Evolutionary conservation across 176 grass and related monocot genomes (phyloP).

Genomic region (Saccharum spontaneum): DNA sequence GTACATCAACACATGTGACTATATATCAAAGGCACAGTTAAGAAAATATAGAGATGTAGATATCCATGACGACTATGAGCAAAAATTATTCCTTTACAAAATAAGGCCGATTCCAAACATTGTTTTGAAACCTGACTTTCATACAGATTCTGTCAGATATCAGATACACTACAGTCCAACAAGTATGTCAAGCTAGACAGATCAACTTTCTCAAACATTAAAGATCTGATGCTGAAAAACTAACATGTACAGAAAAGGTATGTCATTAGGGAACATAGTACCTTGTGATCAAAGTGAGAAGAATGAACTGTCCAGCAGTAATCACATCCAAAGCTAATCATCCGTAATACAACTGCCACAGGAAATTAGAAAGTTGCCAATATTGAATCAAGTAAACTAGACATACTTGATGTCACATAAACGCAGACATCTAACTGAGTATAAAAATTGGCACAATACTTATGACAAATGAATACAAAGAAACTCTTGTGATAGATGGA

Average conservation of each 20-base stretch:
- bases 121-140: background rate
- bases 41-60: background rate
- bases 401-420: background rate
- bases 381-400: conserved; percentile 19
- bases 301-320: conserved; percentile 65
- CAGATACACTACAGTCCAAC: background rate
- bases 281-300: conserved; percentile 81
- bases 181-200: background rate
- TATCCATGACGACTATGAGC: background rate
- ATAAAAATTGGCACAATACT: conserved; percentile 3
- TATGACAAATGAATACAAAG: background rate
- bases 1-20: background rate
- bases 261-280: conserved; percentile 25
- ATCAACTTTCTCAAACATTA: background rate
- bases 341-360: conserved; percentile 67
- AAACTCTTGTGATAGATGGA: background rate
- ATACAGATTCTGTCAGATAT: background rate
- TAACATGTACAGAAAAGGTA: background rate
- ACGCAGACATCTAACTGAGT: background rate
- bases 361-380: conserved; percentile 3
- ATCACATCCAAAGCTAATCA: conserved; percentile 98
- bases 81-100: background rate
- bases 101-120: background rate
- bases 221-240: background rate
- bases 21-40: conserved; percentile 11